A percentile compares a stretch with the other conserved stretches of the same genome.
phyloP scores from a whole-genome alignment of 176 grass and related monocot genomes.

The Bromus sterilis region DNA sequence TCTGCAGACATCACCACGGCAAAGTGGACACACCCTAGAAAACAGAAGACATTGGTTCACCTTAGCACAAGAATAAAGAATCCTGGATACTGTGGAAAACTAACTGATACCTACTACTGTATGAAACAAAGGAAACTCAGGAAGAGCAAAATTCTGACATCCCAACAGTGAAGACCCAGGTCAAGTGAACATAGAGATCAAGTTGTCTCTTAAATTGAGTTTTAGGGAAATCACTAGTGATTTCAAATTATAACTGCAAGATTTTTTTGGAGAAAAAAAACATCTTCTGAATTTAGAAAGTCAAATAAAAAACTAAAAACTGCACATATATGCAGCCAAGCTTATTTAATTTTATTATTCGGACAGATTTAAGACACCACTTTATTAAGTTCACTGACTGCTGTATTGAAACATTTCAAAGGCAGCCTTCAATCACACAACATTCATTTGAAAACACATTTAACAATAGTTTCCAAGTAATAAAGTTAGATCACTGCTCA shows the following conservation, averaged over 20 bases:
- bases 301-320: neutral
- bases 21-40: constrained; percentile 93
- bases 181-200: neutral
- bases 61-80: constrained; percentile 5
- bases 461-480: neutral
- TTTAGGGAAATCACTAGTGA: neutral
- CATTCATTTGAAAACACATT: neutral
- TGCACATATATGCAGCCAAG: neutral
- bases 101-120: neutral
- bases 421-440: neutral
- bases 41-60: neutral
- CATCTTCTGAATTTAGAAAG: neutral
- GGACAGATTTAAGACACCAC: neutral
- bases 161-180: neutral
- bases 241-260: constrained; percentile 9
- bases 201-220: neutral
- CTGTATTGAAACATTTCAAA: neutral
- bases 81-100: neutral
- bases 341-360: neutral
- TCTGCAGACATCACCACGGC: constrained; percentile 84
- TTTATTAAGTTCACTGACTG: neutral
- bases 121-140: neutral
- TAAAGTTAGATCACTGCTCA: neutral
- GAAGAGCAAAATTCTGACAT: neutral
- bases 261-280: neutral